phyloP scores from a whole-genome alignment of 1,139 yeast species.

The Diutina sp. region DNA sequence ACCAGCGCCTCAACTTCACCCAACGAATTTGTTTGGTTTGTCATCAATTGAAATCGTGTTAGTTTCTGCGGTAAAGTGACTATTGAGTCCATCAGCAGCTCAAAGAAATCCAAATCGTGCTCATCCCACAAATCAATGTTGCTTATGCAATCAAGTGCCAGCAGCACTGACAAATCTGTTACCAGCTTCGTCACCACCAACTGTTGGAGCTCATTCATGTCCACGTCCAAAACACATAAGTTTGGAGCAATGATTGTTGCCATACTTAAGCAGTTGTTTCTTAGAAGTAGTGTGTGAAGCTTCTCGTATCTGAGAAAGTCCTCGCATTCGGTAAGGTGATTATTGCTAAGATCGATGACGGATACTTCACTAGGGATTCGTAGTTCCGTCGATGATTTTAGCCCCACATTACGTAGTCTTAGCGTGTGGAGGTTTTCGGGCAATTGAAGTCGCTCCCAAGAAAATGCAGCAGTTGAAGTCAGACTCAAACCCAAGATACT shows the following conservation, averaged over 20 bases:
- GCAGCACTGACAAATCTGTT: background rate
- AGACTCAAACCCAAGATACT: background rate
- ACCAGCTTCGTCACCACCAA: background rate
- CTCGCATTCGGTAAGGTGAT: background rate
- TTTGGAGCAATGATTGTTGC: background rate
- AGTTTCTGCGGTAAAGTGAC: background rate
- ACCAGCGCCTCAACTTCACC: background rate
- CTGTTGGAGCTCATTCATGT: background rate
- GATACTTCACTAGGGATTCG: background rate
- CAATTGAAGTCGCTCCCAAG: background rate
- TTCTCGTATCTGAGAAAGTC: background rate
- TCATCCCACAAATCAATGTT: background rate
- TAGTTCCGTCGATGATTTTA: background rate
- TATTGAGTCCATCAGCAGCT: background rate
- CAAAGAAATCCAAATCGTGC: background rate
- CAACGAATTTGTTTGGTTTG: background rate
- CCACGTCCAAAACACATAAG: background rate
- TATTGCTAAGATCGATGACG: background rate
- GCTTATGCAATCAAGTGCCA: background rate
- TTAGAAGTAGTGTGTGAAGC: background rate
- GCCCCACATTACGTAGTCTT: background rate
- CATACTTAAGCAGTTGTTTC: background rate
- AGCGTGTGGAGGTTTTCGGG: background rate
- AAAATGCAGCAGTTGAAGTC: background rate
- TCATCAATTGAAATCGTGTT: background rate